A percentile compares a stretch with the other conserved stretches of the same genome.
Evolutionary conservation across 352 stramenopile species (phyloP).

Genomic region (Phytophthora hybrid): DNA sequence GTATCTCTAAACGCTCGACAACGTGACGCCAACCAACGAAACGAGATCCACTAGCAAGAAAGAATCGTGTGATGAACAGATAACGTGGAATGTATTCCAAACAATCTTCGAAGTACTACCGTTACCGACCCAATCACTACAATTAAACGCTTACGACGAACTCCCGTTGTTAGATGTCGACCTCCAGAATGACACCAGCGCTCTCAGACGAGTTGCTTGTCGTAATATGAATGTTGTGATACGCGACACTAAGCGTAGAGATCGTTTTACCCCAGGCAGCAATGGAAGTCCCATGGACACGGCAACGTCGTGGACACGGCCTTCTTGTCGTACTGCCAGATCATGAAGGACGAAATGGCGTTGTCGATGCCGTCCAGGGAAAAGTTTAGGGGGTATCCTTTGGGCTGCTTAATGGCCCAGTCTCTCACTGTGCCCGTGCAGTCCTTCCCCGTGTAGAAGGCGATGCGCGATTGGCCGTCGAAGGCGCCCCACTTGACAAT

Average conservation of each 20-base stretch:
- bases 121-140: not conserved
- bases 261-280: slow-evolving; percentile 12
- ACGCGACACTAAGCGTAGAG: no score
- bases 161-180: not conserved
- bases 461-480: slow-evolving; percentile 28
- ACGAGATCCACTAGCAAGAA: no score
- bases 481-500: slow-evolving; percentile 26
- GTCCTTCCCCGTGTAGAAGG: slow-evolving; percentile 40
- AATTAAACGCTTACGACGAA: not conserved
- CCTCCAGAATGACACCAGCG: no score
- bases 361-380: slow-evolving; percentile 38
- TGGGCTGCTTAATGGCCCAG: slow-evolving; percentile 29
- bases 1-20: no score
- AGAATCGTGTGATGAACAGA: no score
- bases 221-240: no score
- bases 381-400: slow-evolving; percentile 32
- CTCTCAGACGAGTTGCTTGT: no score
- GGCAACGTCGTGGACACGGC: slow-evolving; percentile 20
- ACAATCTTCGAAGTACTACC: no score
- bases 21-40: no score
- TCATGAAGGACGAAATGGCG: slow-evolving; percentile 42
- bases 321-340: slow-evolving; percentile 33
- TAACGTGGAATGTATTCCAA: no score
- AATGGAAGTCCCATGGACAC: slow-evolving; percentile 36
- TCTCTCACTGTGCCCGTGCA: slow-evolving; percentile 27